Conservation (phyloP, 768 basidiomycete species). For the Pleurotus platypus region DNA sequence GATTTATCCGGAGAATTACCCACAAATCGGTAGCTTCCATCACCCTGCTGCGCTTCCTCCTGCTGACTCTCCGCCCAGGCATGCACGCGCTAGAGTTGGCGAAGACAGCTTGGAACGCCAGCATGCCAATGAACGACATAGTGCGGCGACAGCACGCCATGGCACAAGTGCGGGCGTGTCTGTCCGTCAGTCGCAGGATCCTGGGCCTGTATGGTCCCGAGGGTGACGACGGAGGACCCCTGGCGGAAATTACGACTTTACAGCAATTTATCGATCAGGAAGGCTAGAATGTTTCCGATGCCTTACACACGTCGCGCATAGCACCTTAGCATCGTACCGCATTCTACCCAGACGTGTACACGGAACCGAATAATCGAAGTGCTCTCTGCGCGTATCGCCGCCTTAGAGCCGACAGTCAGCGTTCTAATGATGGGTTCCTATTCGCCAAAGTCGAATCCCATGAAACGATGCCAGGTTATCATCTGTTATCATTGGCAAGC, state of each 20-base stretch:
- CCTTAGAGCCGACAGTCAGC: no score
- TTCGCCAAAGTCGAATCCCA: no score
- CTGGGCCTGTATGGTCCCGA: conserved; percentile 52
- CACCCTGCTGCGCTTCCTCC: not conserved
- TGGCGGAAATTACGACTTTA: conserved; percentile 48
- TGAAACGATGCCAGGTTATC: no score
- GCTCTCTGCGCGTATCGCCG: no score
- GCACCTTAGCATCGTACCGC: no score
- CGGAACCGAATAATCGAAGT: no score
- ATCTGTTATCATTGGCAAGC: no score
- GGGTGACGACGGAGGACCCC: conserved; percentile 60
- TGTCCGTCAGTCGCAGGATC: conserved; percentile 37
- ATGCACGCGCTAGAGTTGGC: conserved; percentile 74
- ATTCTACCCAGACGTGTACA: no score
- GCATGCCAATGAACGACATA: conserved; percentile 21
- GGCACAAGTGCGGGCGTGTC: not conserved
- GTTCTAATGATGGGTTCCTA: no score
- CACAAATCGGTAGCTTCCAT: conserved; percentile 64
- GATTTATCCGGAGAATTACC: conserved; percentile 75
- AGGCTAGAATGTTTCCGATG: conserved; percentile 3
- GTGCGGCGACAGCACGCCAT: conserved; percentile 25
- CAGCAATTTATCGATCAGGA: conserved; percentile 31
- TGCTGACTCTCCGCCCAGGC: conserved; percentile 37
- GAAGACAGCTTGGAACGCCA: conserved; percentile 74
- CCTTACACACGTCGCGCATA: not conserved